Conservation (phyloP, 2,329 filamentous ascomycete species). For the Fusarium caatingaense region DNA sequence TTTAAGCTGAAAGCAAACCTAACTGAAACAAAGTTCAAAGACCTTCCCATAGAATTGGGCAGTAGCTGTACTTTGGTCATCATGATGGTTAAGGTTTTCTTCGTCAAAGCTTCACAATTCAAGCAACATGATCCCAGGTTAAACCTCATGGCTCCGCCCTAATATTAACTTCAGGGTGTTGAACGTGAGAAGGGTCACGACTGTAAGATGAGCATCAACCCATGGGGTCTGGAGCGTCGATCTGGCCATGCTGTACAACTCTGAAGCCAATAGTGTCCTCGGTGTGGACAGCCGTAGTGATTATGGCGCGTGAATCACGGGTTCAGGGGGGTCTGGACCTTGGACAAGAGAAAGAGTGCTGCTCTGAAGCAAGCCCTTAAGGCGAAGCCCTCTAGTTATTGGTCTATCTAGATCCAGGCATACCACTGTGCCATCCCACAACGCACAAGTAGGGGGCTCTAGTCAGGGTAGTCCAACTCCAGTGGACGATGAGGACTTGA, state of each 20-base stretch:
- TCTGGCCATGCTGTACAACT: not conserved
- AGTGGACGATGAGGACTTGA: too few species aligned
- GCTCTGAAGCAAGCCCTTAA: not conserved
- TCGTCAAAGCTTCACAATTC: not conserved
- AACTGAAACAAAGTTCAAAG: not conserved
- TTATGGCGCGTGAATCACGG: not conserved
- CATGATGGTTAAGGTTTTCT: not conserved
- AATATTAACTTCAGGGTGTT: not conserved
- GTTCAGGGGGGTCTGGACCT: not conserved
- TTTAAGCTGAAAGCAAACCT: not conserved
- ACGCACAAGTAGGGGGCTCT: fast-evolving
- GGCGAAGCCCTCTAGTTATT: not conserved
- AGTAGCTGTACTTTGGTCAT: not conserved
- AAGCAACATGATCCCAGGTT: not conserved
- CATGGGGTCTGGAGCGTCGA: not conserved
- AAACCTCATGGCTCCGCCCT: not conserved
- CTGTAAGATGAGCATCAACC: not conserved
- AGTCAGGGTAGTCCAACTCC: too few species aligned
- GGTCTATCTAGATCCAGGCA: not conserved
- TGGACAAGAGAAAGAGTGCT: not conserved
- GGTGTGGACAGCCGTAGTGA: not conserved
- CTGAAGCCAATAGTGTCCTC: not conserved
- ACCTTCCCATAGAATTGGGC: not conserved
- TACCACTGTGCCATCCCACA: not conserved
- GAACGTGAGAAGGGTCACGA: not conserved